A percentile compares a stretch with the other conserved stretches of the same genome.
Evolutionary conservation across 108 stramenopile species (phyloP).

Genomic region (Skeletonema potamos): DNA sequence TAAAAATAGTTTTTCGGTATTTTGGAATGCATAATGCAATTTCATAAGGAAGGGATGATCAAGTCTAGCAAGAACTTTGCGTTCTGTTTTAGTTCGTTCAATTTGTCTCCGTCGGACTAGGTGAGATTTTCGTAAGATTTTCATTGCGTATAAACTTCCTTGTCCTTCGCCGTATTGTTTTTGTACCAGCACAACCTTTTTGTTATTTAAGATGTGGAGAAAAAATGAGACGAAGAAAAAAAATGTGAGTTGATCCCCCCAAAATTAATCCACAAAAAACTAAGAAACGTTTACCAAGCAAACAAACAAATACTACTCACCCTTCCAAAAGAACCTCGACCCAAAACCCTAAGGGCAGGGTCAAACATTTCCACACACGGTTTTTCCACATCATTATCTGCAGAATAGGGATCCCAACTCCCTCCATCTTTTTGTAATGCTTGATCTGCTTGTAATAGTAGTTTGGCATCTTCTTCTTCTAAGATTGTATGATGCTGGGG

Average conservation of each 20-base stretch:
- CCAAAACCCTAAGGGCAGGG: constrained; percentile 80
- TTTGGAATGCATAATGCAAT: constrained; percentile 90
- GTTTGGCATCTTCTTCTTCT: constrained; percentile 15
- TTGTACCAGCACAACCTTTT: constrained; percentile 85
- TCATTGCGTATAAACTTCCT: constrained; percentile 95
- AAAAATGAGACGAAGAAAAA: neutral
- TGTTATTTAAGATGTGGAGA: constrained; percentile 20
- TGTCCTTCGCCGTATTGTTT: constrained; percentile 71
- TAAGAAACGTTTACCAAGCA: neutral
- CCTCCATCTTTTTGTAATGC: constrained; percentile 11
- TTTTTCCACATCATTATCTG: constrained; percentile 20
- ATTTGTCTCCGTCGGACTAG: constrained; percentile 92
- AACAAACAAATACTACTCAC: constrained; percentile 35
- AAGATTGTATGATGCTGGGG: constrained; percentile 19
- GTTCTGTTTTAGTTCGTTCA: constrained; percentile 96
- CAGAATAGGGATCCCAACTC: constrained; percentile 13
- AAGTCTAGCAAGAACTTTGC: constrained; percentile 87
- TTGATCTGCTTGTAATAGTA: constrained; percentile 11
- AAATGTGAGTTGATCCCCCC: neutral
- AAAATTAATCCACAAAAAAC: neutral
- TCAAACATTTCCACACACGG: constrained; percentile 86
- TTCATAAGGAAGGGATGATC: constrained; percentile 92
- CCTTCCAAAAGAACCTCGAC: constrained; percentile 92
- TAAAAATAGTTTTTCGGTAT: constrained; percentile 87
- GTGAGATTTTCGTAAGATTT: constrained; percentile 94